Conservation (phyloP, 306 rosid species). For the cucumber (Cucumis sativus) region Cucumber_9930_V3 NC_026661.2:21083001-21083500, state of each 20-base stretch:
- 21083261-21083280: no score
- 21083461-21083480: background rate
- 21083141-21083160: slow-evolving; percentile 80
- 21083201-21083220: slow-evolving; percentile 12
- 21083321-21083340: slow-evolving; percentile 16
- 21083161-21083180: slow-evolving; percentile 48
- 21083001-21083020: background rate
- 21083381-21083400: slow-evolving; percentile 2
- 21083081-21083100: slow-evolving; percentile 7
- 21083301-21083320: background rate
- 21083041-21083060: slow-evolving; percentile 86
- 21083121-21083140: slow-evolving; percentile 63
- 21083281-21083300: no score
- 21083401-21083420: background rate
- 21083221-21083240: background rate
- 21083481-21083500: no score
- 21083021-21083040: no score
- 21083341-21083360: slow-evolving; percentile 22
- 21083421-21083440: background rate
- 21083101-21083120: slow-evolving; percentile 30
- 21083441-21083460: slow-evolving; percentile 1
- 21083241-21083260: no score
- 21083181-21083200: slow-evolving; percentile 18
- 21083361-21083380: slow-evolving; percentile 24
- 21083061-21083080: slow-evolving; percentile 9